Percentiles rank a stretch among this genome's conserved stretches.
These are phyloP conservation scores for Blepharisma japonicum DNA, from an alignment of 73 alveolate genomes.

Conservation along the genomic window DNA sequence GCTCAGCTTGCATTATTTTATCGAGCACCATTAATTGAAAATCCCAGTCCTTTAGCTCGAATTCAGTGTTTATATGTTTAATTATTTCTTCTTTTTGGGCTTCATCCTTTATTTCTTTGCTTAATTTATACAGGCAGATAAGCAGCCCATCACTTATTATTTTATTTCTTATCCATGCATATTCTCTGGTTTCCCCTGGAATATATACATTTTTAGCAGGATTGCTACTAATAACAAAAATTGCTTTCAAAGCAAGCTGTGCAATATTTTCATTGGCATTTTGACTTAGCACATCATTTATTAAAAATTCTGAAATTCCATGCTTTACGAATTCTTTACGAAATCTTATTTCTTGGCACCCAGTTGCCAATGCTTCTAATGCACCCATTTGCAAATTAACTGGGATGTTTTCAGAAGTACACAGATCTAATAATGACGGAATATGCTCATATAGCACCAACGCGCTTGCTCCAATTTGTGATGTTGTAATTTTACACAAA, in stretches of 20 bases:
- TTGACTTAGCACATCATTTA: neutral
- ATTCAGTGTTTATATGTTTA: slow-evolving; percentile 6
- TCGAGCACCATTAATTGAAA: neutral
- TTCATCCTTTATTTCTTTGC: neutral
- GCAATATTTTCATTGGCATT: neutral
- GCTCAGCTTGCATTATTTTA: neutral
- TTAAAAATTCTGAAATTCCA: neutral
- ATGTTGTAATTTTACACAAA: neutral
- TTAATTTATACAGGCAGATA: neutral
- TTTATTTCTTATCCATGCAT: slow-evolving; percentile 6
- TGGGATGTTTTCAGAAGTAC: neutral
- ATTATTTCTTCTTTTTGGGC: neutral
- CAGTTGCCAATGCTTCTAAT: slow-evolving; percentile 1
- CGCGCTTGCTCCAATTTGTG: neutral
- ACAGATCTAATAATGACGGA: neutral
- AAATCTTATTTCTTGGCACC: slow-evolving; percentile 1
- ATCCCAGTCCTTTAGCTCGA: slow-evolving; percentile 23
- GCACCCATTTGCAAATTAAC: neutral
- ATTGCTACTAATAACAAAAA: neutral
- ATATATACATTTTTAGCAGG: slow-evolving; percentile 24
- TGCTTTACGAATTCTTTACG: neutral
- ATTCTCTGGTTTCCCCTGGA: slow-evolving; percentile 34
- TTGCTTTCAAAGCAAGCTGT: neutral
- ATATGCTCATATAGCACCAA: neutral
- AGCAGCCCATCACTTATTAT: slow-evolving; percentile 19